Base-by-base conservation (phyloP, 352 stramenopile genomes). In the Elongisporangium senticosum region DNA sequence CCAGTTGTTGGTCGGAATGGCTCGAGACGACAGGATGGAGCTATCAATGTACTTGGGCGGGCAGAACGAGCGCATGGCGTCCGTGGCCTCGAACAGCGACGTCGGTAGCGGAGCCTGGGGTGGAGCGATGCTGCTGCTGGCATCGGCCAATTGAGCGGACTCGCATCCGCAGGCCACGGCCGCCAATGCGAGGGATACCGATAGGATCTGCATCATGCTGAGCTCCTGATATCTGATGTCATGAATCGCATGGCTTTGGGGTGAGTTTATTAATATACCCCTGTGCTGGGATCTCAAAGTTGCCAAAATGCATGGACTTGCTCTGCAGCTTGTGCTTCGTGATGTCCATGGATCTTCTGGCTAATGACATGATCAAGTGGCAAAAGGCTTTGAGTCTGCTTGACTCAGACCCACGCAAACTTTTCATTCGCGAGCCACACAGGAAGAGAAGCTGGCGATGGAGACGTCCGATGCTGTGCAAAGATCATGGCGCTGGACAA, bases 1-100 rank as follows among this genome's bases (percentile, higher is more conserved):
- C 77, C 80, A 90, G 51, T 82, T 78, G 61, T 87, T 90, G 23
- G 80, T 90, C 20, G 77, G 79, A 48, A 90, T 84, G 26, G 79
- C 69, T 20, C 75, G 75, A 40, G 68, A 74, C 54, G 67, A 68
- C 63, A 72, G 63, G 50, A 77, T 53, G 2, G 71, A 69, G 5
- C 63, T 47, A 52, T 83, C 69, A 40, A 89, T 54, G 52, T 81
- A 84, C 55, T 77, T 75, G 15, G 80, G 79, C 26, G 79, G 75
- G 58, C 69, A 78, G 26, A 87, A 68, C 2, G 55, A 66, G 56
- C 61, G 64, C 65, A 85, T 83, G 24, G 74, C 77, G 50, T 85
- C 72, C 6, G 77, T 87, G 54, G 68, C 63, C 56, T 79, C 63
- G n/a, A 87, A 49, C 48, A 85, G 65, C 43, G 66, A 69, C 10